Percentiles rank a stretch among this genome's conserved stretches.
These are phyloP conservation scores for Mimosa pudica DNA, from an alignment of 306 rosid genomes.

Conservation along the genomic window DNA sequence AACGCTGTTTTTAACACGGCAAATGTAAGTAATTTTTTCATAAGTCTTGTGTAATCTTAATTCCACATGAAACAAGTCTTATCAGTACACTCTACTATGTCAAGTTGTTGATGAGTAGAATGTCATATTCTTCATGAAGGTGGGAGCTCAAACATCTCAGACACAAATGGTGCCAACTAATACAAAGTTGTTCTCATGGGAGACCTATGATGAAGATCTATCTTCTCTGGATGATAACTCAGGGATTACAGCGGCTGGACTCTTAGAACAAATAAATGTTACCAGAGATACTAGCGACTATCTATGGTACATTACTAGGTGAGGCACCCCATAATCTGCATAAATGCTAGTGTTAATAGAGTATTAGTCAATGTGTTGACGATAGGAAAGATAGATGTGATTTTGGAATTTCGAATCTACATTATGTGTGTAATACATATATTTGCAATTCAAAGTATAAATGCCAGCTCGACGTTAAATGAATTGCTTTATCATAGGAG, in stretches of 20 bases:
- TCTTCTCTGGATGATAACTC: conserved; percentile 67
- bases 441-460: not conserved
- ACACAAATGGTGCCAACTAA: conserved; percentile 67
- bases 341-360: not conserved
- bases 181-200: conserved; percentile 71
- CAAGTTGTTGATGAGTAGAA: conserved; percentile 37
- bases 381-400: not conserved
- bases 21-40: conserved; percentile 49
- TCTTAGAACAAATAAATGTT: conserved; percentile 77
- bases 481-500: not conserved
- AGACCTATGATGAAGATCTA: conserved; percentile 73
- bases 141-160: conserved; percentile 65
- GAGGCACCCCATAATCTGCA: conserved; percentile 28
- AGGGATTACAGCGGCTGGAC: conserved; percentile 61
- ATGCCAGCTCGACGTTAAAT: not conserved
- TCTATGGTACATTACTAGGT: conserved; percentile 96
- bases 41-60: not conserved
- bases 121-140: conserved; percentile 52
- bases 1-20: conserved; percentile 82
- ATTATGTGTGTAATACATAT: not conserved
- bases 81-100: not conserved
- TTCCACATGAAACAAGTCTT: not conserved
- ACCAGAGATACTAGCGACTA: conserved; percentile 90
- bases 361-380: not conserved
- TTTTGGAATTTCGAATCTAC: not conserved